These are phyloP conservation scores for Diaporthe sp. DNA, from an alignment of 2,329 filamentous ascomycete genomes.

Conservation along the genomic window DNA sequence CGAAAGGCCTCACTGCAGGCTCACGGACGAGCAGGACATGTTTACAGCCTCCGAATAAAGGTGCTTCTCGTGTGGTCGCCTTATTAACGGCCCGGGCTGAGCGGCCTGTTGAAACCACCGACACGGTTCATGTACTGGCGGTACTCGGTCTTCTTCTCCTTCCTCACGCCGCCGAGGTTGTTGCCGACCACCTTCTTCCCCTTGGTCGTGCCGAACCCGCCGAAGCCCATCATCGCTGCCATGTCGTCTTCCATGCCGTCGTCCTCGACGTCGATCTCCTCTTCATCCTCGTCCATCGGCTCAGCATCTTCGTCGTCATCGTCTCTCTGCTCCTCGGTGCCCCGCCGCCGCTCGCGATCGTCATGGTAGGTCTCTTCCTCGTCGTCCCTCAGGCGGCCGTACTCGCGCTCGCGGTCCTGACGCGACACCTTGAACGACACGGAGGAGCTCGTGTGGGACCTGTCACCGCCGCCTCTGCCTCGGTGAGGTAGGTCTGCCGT, in stretches of 20 bases:
- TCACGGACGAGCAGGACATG: background rate
- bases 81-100: slow-evolving; percentile 63
- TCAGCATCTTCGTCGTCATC: slow-evolving; percentile 39
- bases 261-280: slow-evolving; percentile 69
- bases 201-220: slow-evolving; percentile 86
- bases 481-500: slow-evolving; percentile 48
- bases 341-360: slow-evolving; percentile 32
- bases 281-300: slow-evolving; percentile 52
- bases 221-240: slow-evolving; percentile 91
- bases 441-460: slow-evolving; percentile 34
- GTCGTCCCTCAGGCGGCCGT: slow-evolving; percentile 36
- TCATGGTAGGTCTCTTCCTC: slow-evolving; percentile 37
- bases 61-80: background rate
- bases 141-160: slow-evolving; percentile 95
- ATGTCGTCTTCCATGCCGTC: slow-evolving; percentile 75
- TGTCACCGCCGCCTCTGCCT: slow-evolving; percentile 40
- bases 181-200: slow-evolving; percentile 91
- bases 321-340: background rate
- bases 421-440: slow-evolving; percentile 51
- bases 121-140: slow-evolving; percentile 95
- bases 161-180: slow-evolving; percentile 81
- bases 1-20: background rate
- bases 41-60: background rate
- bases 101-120: slow-evolving; percentile 83
- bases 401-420: slow-evolving; percentile 41